Evolutionary conservation across 257 asterid genomes (phyloP).

Genomic region (Solanum etuberosum): DNA sequence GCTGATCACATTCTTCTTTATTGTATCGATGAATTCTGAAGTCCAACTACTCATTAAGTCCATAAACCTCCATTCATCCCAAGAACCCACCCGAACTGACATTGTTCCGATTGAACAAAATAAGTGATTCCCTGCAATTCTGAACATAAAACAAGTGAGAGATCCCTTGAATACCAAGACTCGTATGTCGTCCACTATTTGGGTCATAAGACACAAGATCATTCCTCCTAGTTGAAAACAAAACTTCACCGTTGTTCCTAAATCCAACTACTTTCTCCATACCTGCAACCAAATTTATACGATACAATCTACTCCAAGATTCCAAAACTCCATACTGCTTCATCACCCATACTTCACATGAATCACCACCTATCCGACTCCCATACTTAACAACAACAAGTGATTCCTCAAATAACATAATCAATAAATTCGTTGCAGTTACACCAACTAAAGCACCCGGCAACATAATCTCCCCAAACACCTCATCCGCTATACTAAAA

Average conservation of each 20-base stretch:
- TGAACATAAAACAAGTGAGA: slow-evolving; percentile 22
- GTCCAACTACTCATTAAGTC: neutral
- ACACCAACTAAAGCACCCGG: slow-evolving; percentile 24
- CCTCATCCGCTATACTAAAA: slow-evolving; percentile 27
- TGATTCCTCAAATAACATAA: slow-evolving; percentile 11
- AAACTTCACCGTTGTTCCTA: slow-evolving; percentile 29
- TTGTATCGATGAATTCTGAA: neutral
- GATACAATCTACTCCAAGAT: slow-evolving; percentile 44
- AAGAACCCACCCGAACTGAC: neutral
- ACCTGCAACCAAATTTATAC: slow-evolving; percentile 10
- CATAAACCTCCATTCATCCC: neutral
- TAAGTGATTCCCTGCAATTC: slow-evolving; percentile 29
- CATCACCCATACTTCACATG: slow-evolving; percentile 48
- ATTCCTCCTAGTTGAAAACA: slow-evolving; percentile 10
- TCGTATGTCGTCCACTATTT: neutral
- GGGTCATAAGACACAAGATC: slow-evolving; percentile 25
- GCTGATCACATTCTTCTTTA: neutral
- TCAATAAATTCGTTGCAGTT: neutral
- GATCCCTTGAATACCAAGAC: slow-evolving; percentile 27
- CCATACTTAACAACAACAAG: slow-evolving; percentile 21
- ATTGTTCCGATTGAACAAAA: slow-evolving; percentile 17
- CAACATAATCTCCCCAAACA: slow-evolving; percentile 28
- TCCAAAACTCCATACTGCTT: slow-evolving; percentile 31
- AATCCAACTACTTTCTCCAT: slow-evolving; percentile 30
- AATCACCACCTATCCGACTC: neutral